A percentile compares a stretch with the other conserved stretches of the same genome.
phyloP scores from a whole-genome alignment of 2,329 filamentous ascomycete species.

The Ceratocystis diversiconidia region DNA sequence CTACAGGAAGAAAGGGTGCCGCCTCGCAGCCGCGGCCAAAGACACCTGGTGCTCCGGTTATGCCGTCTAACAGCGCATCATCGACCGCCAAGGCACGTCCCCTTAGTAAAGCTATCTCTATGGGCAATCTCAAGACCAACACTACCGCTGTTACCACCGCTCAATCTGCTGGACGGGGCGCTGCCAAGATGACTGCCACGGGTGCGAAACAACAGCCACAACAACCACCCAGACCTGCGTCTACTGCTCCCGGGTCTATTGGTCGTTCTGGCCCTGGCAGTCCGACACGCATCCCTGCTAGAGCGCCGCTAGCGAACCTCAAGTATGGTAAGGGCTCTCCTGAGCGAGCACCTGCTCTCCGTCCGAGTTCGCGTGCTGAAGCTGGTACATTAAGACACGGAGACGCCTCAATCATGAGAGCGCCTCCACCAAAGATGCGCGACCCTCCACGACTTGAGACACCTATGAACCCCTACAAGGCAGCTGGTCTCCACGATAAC shows the following conservation, averaged over 20 bases:
- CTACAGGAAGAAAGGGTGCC: slow-evolving; percentile 30
- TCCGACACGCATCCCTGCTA: slow-evolving; percentile 55
- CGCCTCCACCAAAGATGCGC: slow-evolving; percentile 84
- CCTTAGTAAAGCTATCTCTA: slow-evolving; percentile 22
- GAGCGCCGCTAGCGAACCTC: slow-evolving; percentile 54
- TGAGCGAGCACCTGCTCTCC: slow-evolving; percentile 42
- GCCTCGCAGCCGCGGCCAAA: slow-evolving; percentile 36
- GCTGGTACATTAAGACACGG: slow-evolving; percentile 35
- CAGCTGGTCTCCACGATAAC: slow-evolving; percentile 27
- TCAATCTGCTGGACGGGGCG: slow-evolving; percentile 27
- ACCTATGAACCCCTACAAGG: slow-evolving; percentile 33
- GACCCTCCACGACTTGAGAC: slow-evolving; percentile 45
- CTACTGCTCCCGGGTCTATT: slow-evolving; percentile 13
- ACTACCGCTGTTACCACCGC: slow-evolving; percentile 8
- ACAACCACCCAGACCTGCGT: slow-evolving; percentile 23
- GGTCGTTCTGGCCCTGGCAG: slow-evolving; percentile 28
- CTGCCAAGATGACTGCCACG: slow-evolving; percentile 41
- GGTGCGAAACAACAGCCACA: slow-evolving; percentile 23
- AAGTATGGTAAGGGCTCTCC: slow-evolving; percentile 66
- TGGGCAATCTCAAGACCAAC: slow-evolving; percentile 18
- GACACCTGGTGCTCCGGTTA: slow-evolving; percentile 40
- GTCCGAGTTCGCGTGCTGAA: slow-evolving; percentile 28
- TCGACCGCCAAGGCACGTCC: slow-evolving; percentile 26
- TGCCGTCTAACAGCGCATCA: slow-evolving; percentile 50
- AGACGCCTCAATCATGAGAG: slow-evolving; percentile 42